Conservation (phyloP, 164 flowering plant species). For the Kingdonia uniflora region DNA sequence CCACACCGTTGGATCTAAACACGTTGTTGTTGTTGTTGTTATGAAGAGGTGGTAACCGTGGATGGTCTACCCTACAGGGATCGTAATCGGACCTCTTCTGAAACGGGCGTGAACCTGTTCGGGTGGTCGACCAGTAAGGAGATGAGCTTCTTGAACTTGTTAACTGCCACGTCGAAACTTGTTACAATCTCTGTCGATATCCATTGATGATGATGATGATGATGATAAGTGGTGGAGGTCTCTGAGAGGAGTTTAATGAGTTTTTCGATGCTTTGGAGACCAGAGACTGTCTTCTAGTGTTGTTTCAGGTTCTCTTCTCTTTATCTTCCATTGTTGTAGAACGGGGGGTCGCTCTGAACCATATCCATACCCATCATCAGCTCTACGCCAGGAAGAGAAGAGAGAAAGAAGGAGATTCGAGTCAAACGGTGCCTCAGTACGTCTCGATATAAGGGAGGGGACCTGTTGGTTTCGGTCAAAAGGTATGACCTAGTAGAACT, state of each 20-base stretch:
- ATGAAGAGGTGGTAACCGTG: slow-evolving; percentile 45
- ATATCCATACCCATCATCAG: slow-evolving; percentile 38
- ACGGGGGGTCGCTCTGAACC: not conserved
- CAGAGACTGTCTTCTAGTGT: slow-evolving; percentile 58
- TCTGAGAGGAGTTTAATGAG: slow-evolving; percentile 41
- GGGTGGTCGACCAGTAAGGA: slow-evolving; percentile 49
- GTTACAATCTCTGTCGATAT: slow-evolving; percentile 33
- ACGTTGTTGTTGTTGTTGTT: not conserved
- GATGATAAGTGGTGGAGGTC: not conserved
- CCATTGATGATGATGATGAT: not conserved
- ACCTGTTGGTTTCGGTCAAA: slow-evolving; percentile 6
- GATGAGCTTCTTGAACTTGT: slow-evolving; percentile 66
- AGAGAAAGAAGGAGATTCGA: slow-evolving; percentile 3
- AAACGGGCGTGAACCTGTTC: slow-evolving; percentile 97
- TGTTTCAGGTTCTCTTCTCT: slow-evolving; percentile 11
- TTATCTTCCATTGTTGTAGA: too few relatives aligned
- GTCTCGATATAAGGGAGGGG: too few relatives aligned
- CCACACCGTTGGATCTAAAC: too few relatives aligned
- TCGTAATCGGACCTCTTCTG: slow-evolving; percentile 44
- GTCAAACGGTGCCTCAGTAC: slow-evolving; percentile 24
- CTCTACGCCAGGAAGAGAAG: slow-evolving; percentile 44
- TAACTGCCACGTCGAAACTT: slow-evolving; percentile 62
- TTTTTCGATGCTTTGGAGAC: slow-evolving; percentile 66
- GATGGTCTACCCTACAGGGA: slow-evolving; percentile 22
- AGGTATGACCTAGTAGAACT: not conserved